These are phyloP conservation scores for Neoarthrinium moseri DNA, from an alignment of 2,329 filamentous ascomycete genomes.

Conservation along the genomic window DNA sequence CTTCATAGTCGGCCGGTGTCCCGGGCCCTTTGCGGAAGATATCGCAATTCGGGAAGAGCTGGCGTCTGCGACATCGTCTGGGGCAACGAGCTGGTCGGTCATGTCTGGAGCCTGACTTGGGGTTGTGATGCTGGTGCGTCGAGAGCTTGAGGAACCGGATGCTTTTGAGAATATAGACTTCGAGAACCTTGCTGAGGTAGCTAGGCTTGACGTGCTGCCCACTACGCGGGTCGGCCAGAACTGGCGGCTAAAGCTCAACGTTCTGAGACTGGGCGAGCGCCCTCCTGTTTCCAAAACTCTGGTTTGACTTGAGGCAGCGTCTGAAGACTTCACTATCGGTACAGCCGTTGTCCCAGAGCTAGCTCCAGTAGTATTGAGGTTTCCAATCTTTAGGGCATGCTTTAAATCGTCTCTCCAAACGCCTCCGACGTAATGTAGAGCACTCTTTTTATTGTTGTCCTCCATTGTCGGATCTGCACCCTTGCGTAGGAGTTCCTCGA, in stretches of 20 bases:
- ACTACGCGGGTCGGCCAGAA: background rate
- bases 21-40: no score
- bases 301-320: no score
- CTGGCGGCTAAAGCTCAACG: background rate
- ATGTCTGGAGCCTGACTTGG: no score
- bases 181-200: background rate
- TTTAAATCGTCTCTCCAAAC: background rate
- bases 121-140: constrained; percentile 1
- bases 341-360: no score
- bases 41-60: no score
- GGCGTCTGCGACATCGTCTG: no score
- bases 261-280: background rate
- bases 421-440: constrained; percentile 3
- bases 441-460: constrained; percentile 4
- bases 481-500: background rate
- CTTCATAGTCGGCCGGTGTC: no score
- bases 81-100: no score
- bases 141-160: no score
- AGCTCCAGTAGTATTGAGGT: no score
- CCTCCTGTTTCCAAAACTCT: no score
- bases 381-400: background rate
- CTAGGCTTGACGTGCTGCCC: background rate
- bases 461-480: constrained; percentile 2
- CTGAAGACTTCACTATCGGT: no score
- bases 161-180: constrained; percentile 2